A percentile compares a stretch with the other conserved stretches of the same genome.
These are phyloP conservation scores for Oryza coarctata DNA, from an alignment of 176 grass and related monocot species.

Conservation along the genomic window DNA sequence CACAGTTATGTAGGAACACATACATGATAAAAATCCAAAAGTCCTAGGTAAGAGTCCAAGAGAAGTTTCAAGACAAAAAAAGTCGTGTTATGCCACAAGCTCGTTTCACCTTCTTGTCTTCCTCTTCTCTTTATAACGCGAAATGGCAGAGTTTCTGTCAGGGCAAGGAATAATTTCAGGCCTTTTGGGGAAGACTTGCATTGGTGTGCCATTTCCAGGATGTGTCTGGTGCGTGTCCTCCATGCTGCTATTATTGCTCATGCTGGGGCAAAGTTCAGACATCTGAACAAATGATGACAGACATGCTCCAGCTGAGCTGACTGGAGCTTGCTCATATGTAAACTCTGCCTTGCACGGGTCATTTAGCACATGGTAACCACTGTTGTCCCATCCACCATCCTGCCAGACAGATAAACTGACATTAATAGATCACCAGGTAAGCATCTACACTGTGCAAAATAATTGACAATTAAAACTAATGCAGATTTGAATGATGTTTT, in stretches of 20 bases:
- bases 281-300: slow-evolving; percentile 68
- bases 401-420: slow-evolving; percentile 18
- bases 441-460: neutral
- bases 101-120: slow-evolving; percentile 81
- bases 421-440: slow-evolving; percentile 1
- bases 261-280: slow-evolving; percentile 54
- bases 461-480: neutral
- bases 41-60: neutral
- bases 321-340: slow-evolving; percentile 45
- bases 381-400: slow-evolving; percentile 45
- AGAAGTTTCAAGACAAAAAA: neutral
- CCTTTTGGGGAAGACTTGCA: slow-evolving; percentile 44
- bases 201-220: slow-evolving; percentile 10
- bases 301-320: slow-evolving; percentile 49
- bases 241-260: slow-evolving; percentile 33
- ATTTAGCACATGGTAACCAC: slow-evolving; percentile 21
- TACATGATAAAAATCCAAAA: neutral
- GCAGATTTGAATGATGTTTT: too few relatives aligned
- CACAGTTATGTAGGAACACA: neutral
- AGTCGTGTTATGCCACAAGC: neutral
- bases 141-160: slow-evolving; percentile 68
- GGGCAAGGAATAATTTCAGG: slow-evolving; percentile 52
- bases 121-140: slow-evolving; percentile 90
- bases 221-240: slow-evolving; percentile 28
- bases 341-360: slow-evolving; percentile 41